Evolutionary conservation across 768 basidiomycete genomes (phyloP), one percentile per base, ranked within the genome.

Genomic region (Phaffia australis): DNA sequence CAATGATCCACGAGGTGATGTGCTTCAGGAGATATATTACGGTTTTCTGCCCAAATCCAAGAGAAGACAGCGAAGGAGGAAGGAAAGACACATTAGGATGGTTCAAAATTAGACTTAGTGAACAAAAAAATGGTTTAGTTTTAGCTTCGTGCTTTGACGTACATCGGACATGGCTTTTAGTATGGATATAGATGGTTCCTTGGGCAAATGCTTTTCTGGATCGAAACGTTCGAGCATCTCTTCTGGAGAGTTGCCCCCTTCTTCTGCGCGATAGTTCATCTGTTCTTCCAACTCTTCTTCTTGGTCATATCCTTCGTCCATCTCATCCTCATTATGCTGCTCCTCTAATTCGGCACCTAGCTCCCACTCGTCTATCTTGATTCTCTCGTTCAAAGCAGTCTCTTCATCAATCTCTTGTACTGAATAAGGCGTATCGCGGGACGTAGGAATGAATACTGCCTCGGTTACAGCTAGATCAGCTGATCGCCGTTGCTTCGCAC

Each of bases 91-190:
- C 5, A 18, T 56, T 25, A 56, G 56, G 7, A 21, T 32, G 16
- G 6, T 25, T 2, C 32, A 8, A 14, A 56, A 52, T 4, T 4
- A 52, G 7, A 8, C 27, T 21, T 52, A 16, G 51, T 27, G 16
- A 52, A 27, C 49, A 16, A 4, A 7, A 18, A 52, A 32, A 19
- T 15, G 48, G 32, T 3, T 14, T 29, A 29, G 48, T 27, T 7
- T 21, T 15, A 23, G n/a, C 21, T 5, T 42, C 35, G 35, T 11
- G 35, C 35, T 42, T 11, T 42, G 32, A 60, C 59, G 46, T 46
- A 60, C 59, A 29, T 60, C 59, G 35, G 59, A 60, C 23, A 60
- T 27, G 19, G 46, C 59, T 23, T 60, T 46, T 14, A 60, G 25
- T 16, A 60, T 25, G 2, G 23, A 27, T 6, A 60, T 16, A 19